A percentile compares a stretch with the other conserved stretches of the same genome.
phyloP scores from a whole-genome alignment of 768 basidiomycete species.

The Psilocybe tampanensis region DNA sequence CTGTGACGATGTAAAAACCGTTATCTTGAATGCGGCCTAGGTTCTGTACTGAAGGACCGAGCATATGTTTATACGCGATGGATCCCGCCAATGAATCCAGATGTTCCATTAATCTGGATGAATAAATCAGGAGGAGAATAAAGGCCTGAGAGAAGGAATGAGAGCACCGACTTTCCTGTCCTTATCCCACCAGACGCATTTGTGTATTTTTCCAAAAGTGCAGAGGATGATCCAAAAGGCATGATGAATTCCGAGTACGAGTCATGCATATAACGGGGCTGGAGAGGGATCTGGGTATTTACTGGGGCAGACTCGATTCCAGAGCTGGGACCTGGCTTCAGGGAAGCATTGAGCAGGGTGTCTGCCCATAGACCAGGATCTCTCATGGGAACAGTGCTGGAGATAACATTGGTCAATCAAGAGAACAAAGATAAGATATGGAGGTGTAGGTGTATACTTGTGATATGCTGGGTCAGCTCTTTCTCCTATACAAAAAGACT shows the following conservation, averaged over 20 bases:
- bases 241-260: slow-evolving; percentile 70
- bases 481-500: slow-evolving; percentile 37
- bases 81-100: slow-evolving; percentile 85
- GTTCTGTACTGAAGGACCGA: slow-evolving; percentile 61
- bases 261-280: slow-evolving; percentile 59
- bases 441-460: slow-evolving; percentile 38
- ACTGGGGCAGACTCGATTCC: background rate
- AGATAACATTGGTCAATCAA: background rate
- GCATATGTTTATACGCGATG: slow-evolving; percentile 82
- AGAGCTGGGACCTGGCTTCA: slow-evolving; percentile 10
- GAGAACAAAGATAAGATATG: background rate
- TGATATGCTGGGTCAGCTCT: slow-evolving; percentile 55
- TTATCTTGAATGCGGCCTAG: slow-evolving; percentile 58
- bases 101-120: slow-evolving; percentile 68
- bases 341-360: slow-evolving; percentile 46
- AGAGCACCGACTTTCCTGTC: slow-evolving; percentile 54
- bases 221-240: slow-evolving; percentile 61
- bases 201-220: slow-evolving; percentile 67
- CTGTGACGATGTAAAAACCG: slow-evolving; percentile 84
- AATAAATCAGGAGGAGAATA: background rate
- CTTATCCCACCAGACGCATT: slow-evolving; percentile 74
- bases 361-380: slow-evolving; percentile 60
- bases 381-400: slow-evolving; percentile 60
- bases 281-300: slow-evolving; percentile 8
- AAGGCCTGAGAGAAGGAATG: background rate